phyloP scores from a whole-genome alignment of 108 stramenopile species.

The Fistulifera pelliculosa region DNA sequence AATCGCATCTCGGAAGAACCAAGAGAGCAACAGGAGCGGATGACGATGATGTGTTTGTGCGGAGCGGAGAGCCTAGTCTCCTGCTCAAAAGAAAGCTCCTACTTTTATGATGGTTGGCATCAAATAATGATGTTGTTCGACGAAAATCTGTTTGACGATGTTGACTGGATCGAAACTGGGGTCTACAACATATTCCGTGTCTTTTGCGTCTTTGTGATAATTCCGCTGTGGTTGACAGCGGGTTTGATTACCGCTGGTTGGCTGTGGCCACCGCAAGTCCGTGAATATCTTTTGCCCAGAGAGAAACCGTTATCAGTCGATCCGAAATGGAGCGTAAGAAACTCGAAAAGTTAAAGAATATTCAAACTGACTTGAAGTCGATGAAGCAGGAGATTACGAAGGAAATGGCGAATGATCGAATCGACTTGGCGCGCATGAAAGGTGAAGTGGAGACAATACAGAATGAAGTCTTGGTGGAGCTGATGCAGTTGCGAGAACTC shows the following conservation, averaged over 20 bases:
- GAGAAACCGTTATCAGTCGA: constrained; percentile 51
- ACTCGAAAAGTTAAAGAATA: constrained; percentile 50
- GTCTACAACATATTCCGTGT: constrained; percentile 35
- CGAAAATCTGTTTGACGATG: constrained; percentile 46
- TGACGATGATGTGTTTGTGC: no score
- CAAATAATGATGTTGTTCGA: constrained; percentile 58
- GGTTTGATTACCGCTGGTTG: constrained; percentile 60
- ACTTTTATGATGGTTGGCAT: constrained; percentile 30
- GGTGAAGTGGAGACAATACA: constrained; percentile 59
- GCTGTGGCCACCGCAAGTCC: constrained; percentile 82
- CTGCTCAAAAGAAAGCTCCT: constrained; percentile 17
- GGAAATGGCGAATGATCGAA: constrained; percentile 65
- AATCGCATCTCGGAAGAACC: constrained; percentile 19
- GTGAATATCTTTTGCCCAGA: constrained; percentile 75
- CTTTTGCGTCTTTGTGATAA: constrained; percentile 35
- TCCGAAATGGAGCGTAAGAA: constrained; percentile 58
- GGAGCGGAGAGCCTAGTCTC: constrained; percentile 2
- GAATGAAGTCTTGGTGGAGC: constrained; percentile 61
- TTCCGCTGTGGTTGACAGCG: constrained; percentile 67
- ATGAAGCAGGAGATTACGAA: constrained; percentile 50
- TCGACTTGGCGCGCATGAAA: constrained; percentile 55
- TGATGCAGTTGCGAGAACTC: constrained; percentile 67
- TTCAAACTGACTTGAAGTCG: constrained; percentile 45
- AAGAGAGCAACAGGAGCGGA: constrained; percentile 6
- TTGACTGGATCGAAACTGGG: constrained; percentile 46